Evolutionary conservation across 176 grass and related monocot species (phyloP), one percentile per base, ranked within the genome.

Genomic region (Carex kokanica): DNA sequence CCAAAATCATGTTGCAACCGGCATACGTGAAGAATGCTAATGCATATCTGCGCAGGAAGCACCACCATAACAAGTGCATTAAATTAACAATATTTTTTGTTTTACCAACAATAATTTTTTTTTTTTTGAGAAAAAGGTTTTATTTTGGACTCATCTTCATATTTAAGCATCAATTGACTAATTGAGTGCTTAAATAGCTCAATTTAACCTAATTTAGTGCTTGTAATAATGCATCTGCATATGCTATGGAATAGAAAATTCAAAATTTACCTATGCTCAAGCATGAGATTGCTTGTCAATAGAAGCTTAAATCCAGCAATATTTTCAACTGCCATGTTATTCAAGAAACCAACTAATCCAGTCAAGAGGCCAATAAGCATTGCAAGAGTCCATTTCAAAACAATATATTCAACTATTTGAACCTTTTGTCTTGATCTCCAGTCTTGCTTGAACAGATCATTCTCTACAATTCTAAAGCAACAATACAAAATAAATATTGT

Each of bases 391-490:
- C 97, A 99, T 85, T 99, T 89, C 34, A 99, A 84, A 78, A 96
- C 57, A 79, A 99, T 81, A 84, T 96, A 99, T 83, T 99, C 89
- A 88, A 90, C 89, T 89, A 99, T 95, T 70, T 99, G 91, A 74
- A 88, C 47, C 81, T 95, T 99, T 67, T 87, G 93, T 86, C 97
- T 96, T 23, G 89, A 93, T 75, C 93, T 74, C 93, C 97, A 99
- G 16, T 96, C 91, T 90, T 99, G 93, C 81, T 93, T 95, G 83
- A 99, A 93, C 67, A 99, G 80, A 74, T 99, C 96, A 55, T 99
- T 99, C 84, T 99, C 89, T 74, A 92, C 75, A 83, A 99, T 93
- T 45, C 96, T 99, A 62, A 82, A 88, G 72, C 27, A 81, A 15
- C 5, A 53, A 56, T 68, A 23, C 67, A 52, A 9, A 29, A 38